Evolutionary conservation across 805 yeast species (phyloP).

Genomic region (Kodamaea kaohsiungensis): DNA sequence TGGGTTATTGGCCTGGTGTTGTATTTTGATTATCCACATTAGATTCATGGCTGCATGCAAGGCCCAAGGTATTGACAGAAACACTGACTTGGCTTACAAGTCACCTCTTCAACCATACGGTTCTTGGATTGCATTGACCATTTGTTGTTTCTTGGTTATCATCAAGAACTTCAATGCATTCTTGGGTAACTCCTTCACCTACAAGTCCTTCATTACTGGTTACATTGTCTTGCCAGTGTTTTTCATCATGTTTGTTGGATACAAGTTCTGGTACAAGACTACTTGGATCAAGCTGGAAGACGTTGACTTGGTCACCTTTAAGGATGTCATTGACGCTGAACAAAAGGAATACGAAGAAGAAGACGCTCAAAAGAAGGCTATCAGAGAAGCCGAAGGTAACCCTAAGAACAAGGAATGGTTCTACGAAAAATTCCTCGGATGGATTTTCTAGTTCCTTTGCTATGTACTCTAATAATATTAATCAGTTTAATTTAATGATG

Average conservation of each 20-base stretch:
- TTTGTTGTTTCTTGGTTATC: slow-evolving; percentile 56
- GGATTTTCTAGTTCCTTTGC: slow-evolving; percentile 39
- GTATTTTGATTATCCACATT: slow-evolving; percentile 67
- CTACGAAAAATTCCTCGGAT: slow-evolving; percentile 49
- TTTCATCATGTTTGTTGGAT: slow-evolving; percentile 54
- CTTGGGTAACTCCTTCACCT: slow-evolving; percentile 55
- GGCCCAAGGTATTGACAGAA: slow-evolving; percentile 65
- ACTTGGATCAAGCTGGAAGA: slow-evolving; percentile 51
- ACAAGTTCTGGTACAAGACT: slow-evolving; percentile 57
- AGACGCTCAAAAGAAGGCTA: slow-evolving; percentile 26
- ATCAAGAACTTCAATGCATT: slow-evolving; percentile 76
- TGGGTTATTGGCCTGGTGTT: slow-evolving; percentile 74
- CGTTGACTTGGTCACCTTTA: slow-evolving; percentile 60
- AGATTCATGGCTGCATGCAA: slow-evolving; percentile 63
- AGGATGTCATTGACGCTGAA: slow-evolving; percentile 53
- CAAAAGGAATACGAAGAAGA: slow-evolving; percentile 30
- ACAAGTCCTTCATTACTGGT: slow-evolving; percentile 72
- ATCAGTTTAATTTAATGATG: background rate
- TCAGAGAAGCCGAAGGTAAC: slow-evolving; percentile 39
- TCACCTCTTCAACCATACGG: slow-evolving; percentile 76
- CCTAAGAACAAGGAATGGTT: slow-evolving; percentile 47
- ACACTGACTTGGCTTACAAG: slow-evolving; percentile 50
- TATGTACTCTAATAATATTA: background rate
- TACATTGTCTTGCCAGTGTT: slow-evolving; percentile 75
- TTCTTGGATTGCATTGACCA: slow-evolving; percentile 54